phyloP scores from a whole-genome alignment of 305 asterid species.

The Ruellia speciosa region DNA sequence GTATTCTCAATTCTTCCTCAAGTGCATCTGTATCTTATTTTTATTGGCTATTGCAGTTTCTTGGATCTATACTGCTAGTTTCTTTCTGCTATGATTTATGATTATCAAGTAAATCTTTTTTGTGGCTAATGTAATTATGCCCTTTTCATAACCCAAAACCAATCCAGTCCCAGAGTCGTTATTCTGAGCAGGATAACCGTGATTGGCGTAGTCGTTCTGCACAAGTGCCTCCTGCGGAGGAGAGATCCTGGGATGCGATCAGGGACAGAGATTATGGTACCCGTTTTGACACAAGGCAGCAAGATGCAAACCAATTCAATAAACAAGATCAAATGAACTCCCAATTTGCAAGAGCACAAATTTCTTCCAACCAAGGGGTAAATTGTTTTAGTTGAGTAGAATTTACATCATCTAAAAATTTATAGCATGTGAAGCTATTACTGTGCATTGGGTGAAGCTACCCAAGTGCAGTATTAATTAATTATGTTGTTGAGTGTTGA shows the following conservation, averaged over 20 bases:
- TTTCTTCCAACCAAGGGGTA: slow-evolving; percentile 63
- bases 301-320: slow-evolving; percentile 50
- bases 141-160: slow-evolving; percentile 28
- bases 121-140: slow-evolving; percentile 3
- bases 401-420: no score
- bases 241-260: slow-evolving; percentile 62
- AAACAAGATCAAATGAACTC: slow-evolving; percentile 51
- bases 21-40: neutral
- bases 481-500: no score
- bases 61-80: slow-evolving; percentile 1
- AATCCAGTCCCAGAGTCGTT: slow-evolving; percentile 50
- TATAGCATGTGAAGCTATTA: no score
- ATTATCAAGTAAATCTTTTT: neutral
- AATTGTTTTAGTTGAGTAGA: slow-evolving; percentile 4
- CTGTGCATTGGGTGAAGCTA: neutral
- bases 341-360: slow-evolving; percentile 47
- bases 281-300: slow-evolving; percentile 47
- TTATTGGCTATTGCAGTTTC: neutral
- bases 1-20: neutral
- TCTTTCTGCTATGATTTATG: slow-evolving; percentile 6
- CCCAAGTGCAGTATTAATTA: neutral
- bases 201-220: slow-evolving; percentile 81
- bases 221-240: slow-evolving; percentile 48
- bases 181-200: slow-evolving; percentile 70
- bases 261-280: slow-evolving; percentile 40